Evolutionary conservation across 495 filamentous ascomycete genomes (phyloP).

Genomic region (Aspergillus olivimuriae): DNA sequence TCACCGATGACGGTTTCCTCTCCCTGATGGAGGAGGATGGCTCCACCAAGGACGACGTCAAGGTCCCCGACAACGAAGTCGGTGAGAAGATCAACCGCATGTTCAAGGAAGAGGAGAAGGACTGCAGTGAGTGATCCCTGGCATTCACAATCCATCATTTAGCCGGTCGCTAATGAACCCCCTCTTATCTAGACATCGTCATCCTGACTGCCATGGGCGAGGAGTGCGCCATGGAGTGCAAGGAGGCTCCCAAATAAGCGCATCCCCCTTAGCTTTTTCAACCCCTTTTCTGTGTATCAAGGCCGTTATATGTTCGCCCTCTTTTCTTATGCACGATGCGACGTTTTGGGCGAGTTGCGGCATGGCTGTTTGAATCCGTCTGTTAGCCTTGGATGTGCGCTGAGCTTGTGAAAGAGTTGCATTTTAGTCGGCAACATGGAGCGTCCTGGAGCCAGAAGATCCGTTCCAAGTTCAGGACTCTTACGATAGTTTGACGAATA

Average conservation of each 20-base stretch:
- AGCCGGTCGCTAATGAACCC: constrained; percentile 6
- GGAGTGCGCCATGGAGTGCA: constrained; percentile 85
- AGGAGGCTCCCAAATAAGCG: constrained; percentile 66
- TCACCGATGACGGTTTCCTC: constrained; percentile 86
- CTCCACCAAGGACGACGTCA: constrained; percentile 87
- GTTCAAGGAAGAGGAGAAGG: constrained; percentile 68
- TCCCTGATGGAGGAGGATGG: constrained; percentile 79
- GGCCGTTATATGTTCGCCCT: constrained; percentile 23
- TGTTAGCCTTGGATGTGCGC: constrained; percentile 35
- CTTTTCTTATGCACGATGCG: constrained; percentile 24
- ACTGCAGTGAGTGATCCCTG: constrained; percentile 67
- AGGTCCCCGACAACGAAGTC: constrained; percentile 82
- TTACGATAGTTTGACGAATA: constrained; percentile 45
- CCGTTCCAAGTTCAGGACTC: constrained; percentile 35
- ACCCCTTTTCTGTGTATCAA: constrained; percentile 29
- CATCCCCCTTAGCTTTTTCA: constrained; percentile 26
- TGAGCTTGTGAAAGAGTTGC: constrained; percentile 32
- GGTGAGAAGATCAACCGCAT: constrained; percentile 74
- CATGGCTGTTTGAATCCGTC: constrained; percentile 19
- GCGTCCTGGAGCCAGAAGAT: constrained; percentile 30
- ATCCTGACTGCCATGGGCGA: constrained; percentile 94
- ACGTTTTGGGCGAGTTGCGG: constrained; percentile 24
- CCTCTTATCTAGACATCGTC: constrained; percentile 65
- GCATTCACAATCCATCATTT: not conserved
- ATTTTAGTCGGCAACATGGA: constrained; percentile 34